Conservation (phyloP, 164 flowering plant species). For the Stephania japonica region DNA sequence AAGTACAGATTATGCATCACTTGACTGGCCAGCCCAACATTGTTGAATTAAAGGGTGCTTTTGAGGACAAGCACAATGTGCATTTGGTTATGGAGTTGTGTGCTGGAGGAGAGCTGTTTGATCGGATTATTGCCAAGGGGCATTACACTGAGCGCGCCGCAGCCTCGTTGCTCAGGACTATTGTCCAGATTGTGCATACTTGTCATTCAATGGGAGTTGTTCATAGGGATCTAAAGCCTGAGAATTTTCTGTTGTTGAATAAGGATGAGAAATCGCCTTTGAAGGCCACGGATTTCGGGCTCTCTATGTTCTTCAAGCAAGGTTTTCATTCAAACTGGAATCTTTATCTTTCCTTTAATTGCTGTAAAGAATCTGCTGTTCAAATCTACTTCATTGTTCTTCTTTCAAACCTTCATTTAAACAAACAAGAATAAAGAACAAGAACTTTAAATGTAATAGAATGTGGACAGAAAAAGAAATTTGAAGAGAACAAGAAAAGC, state of each 20-base stretch:
- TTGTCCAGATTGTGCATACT: constrained; percentile 62
- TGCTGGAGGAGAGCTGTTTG: constrained; percentile 79
- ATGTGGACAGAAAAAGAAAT: too few species aligned
- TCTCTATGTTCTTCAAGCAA: constrained; percentile 60
- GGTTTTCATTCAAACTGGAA: constrained; percentile 26
- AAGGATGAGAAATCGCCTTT: constrained; percentile 59
- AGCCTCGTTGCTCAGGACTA: constrained; percentile 51
- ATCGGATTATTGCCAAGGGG: constrained; percentile 61
- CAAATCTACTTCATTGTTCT: too few species aligned
- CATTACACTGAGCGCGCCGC: constrained; percentile 66
- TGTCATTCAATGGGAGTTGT: constrained; percentile 74
- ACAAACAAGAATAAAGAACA: too few species aligned
- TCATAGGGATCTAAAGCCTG: constrained; percentile 74
- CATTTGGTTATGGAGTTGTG: constrained; percentile 81
- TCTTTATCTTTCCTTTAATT: too few species aligned
- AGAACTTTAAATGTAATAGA: too few species aligned
- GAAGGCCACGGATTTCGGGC: constrained; percentile 70
- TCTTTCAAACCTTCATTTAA: too few species aligned
- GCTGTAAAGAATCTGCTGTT: too few species aligned
- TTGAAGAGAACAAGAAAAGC: too few species aligned
- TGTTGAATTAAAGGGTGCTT: constrained; percentile 73
- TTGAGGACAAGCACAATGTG: constrained; percentile 65
- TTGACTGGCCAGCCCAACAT: constrained; percentile 66
- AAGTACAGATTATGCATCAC: constrained; percentile 77
- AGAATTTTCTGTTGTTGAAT: constrained; percentile 57